Percentiles rank a stretch among this genome's conserved stretches.
These are phyloP conservation scores for Melocanna baccifera DNA, from an alignment of 176 grass and related monocot species.

Conservation along the genomic window DNA sequence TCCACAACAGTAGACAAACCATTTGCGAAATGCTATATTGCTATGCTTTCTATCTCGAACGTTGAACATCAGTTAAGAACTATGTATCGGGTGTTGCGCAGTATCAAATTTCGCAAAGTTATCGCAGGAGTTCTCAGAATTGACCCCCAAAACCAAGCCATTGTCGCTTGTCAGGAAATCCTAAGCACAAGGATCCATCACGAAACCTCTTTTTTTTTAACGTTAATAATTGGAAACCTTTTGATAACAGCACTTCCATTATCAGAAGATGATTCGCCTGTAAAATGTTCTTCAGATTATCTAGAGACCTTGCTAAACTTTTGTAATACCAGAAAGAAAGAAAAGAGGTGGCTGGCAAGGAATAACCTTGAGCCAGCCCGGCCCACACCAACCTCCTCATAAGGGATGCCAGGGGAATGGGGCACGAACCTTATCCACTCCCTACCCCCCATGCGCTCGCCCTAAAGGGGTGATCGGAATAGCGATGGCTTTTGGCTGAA, in stretches of 20 bases:
- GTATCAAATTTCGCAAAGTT: background rate
- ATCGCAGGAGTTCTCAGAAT: background rate
- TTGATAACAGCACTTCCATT: constrained; percentile 33
- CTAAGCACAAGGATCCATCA: constrained; percentile 14
- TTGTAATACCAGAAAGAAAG: background rate
- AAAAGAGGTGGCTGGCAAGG: too few species aligned
- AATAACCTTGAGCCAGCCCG: too few species aligned
- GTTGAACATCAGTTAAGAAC: background rate
- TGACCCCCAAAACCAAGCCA: background rate
- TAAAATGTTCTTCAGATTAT: constrained; percentile 50
- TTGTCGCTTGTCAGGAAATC: background rate
- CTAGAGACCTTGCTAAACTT: constrained; percentile 34
- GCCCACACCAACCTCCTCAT: too few species aligned
- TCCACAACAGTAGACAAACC: background rate
- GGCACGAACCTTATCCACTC: too few species aligned
- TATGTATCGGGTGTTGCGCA: background rate
- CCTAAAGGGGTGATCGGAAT: too few species aligned
- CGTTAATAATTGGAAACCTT: constrained; percentile 10
- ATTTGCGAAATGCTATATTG: background rate
- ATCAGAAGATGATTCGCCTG: constrained; percentile 44
- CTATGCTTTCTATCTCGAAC: background rate
- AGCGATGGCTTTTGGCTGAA: too few species aligned
- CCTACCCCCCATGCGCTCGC: too few species aligned
- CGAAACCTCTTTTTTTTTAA: background rate
- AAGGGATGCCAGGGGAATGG: too few species aligned